Evolutionary conservation across 2,329 filamentous ascomycete species (phyloP), one percentile per base, ranked within the genome.

Genomic region (Blastomyces parvus): DNA sequence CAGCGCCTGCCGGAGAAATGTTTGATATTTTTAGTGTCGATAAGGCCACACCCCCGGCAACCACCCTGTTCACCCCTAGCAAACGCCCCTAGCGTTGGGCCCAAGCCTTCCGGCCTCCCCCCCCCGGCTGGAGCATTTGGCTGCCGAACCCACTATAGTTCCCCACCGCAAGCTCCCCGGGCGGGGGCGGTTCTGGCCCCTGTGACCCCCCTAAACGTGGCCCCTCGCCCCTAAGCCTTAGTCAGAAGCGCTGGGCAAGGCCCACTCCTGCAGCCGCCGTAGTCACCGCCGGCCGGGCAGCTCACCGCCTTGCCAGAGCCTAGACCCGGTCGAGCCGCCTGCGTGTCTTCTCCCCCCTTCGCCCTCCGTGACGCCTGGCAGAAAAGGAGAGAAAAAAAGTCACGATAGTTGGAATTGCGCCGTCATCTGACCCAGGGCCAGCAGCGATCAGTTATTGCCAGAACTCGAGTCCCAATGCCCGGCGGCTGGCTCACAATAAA

Each of bases 401-500:
- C 57, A 46, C 40, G 57, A 59, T 59, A 59, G 38, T 48, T 48
- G 22, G 33, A 8, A 8, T 7, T 17, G 44, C n/a, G 58, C 56
- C 38, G 60, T 62, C 60, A 62, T 62, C 60, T 62, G 60, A 62
- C 50, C 60, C 33, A 52, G 44, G 30, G 59, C 53, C 33, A 36
- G 33, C 33, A 36, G 33, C 33, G 33, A 36, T 36, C 33, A 36
- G 33, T 36, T 36, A 36, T 36, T 36, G 33, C 33, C 33, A 36
- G 33, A n/a, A n/a, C n/a, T n/a, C n/a, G n/a, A n/a, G n/a, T 36
- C 8, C 6, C 33, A 30, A 30, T 30, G 33, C 33, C 33, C 8
- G 33, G 33, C 8, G 59, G 30, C n/a, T 60, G 40, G 42, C 33
- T 38, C 19, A 40, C n/a, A 46, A 50, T 25, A n/a, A 50, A 55